Evolutionary conservation across 345 rosid genomes (phyloP).

Genomic region (Melaleuca quinquenervia): DNA sequence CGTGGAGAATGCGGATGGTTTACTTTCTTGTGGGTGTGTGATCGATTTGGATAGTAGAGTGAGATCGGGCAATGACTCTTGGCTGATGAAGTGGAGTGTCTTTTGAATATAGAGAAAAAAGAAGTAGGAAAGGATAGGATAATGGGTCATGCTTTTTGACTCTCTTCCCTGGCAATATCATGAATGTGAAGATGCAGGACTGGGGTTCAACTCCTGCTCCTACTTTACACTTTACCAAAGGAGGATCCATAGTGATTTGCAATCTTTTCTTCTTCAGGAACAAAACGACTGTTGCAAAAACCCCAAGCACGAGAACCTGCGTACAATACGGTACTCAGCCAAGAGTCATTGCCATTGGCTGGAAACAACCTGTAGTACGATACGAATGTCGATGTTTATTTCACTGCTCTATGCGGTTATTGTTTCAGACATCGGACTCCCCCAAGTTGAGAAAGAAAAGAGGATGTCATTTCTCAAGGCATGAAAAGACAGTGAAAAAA

Average conservation of each 20-base stretch:
- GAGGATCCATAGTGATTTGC: neutral
- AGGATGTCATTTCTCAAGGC: too few species aligned
- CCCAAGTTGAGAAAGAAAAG: constrained; percentile 10
- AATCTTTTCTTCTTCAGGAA: neutral
- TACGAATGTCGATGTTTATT: neutral
- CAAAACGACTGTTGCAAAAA: neutral
- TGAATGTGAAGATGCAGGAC: neutral
- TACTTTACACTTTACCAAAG: neutral
- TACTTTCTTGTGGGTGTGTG: neutral
- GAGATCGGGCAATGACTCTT: neutral
- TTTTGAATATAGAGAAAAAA: neutral
- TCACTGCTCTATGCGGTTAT: neutral
- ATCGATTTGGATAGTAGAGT: neutral
- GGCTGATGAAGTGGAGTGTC: neutral
- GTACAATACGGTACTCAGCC: too few species aligned
- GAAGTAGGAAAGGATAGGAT: neutral
- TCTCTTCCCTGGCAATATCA: neutral
- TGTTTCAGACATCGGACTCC: constrained; percentile 62
- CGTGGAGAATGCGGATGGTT: neutral
- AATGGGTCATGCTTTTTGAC: neutral
- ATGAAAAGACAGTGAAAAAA: too few species aligned
- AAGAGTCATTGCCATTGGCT: neutral
- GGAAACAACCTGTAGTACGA: neutral
- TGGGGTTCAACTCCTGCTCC: neutral
- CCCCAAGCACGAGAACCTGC: neutral